phyloP scores from a whole-genome alignment of 2,329 filamentous ascomycete species.

The Beauveria bassiana region DNA sequence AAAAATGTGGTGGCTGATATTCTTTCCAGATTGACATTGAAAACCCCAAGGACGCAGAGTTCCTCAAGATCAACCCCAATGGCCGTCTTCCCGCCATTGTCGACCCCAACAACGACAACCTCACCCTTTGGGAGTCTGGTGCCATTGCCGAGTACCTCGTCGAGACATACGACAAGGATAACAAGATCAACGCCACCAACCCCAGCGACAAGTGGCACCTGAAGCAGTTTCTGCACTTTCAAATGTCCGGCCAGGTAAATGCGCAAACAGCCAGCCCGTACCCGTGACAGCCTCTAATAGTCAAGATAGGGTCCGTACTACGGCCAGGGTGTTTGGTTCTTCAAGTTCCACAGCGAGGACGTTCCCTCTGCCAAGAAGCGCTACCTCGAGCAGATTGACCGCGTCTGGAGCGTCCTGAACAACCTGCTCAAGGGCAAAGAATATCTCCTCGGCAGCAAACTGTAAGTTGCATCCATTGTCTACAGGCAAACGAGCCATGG shows the following conservation, averaged over 20 bases:
- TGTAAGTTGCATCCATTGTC: neutral
- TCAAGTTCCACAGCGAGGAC: conserved; percentile 13
- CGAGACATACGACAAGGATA: conserved; percentile 16
- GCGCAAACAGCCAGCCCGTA: neutral
- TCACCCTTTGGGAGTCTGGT: conserved; percentile 18
- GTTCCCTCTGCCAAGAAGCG: conserved; percentile 20
- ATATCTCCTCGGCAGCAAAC: conserved; percentile 12
- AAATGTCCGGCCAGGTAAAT: conserved; percentile 14
- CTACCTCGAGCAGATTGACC: conserved; percentile 20
- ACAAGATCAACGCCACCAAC: conserved; percentile 10
- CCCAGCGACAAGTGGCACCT: conserved; percentile 16
- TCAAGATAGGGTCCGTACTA: conserved; percentile 22
- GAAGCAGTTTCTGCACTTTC: conserved; percentile 19
- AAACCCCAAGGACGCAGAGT: conserved; percentile 6
- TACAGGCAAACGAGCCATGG: neutral
- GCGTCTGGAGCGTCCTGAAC: conserved; percentile 18
- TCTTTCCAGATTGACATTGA: neutral
- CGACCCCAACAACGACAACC: conserved; percentile 15
- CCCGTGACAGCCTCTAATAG: neutral
- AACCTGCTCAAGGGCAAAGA: conserved; percentile 10
- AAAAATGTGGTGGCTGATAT: neutral
- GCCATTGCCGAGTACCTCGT: conserved; percentile 17
- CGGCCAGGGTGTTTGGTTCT: conserved; percentile 19
- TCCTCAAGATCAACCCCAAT: conserved; percentile 15
- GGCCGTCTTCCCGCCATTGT: conserved; percentile 14